Conservation (phyloP, 2,329 filamentous ascomycete species). For the Aspergillus fumigatus region DNA sequence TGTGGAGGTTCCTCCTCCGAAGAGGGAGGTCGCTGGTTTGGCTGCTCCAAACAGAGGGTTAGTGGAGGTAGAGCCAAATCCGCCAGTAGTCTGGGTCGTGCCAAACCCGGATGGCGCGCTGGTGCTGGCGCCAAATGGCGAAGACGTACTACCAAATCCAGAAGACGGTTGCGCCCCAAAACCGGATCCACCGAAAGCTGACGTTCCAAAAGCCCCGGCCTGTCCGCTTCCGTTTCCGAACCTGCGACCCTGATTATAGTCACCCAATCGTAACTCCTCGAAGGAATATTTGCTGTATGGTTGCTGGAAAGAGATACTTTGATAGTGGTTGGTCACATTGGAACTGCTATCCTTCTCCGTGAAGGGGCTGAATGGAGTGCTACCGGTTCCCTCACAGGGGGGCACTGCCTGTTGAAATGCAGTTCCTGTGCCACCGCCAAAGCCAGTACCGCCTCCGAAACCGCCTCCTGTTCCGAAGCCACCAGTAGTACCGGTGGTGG, state of each 20-base stretch:
- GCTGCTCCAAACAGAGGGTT: slow-evolving; percentile 42
- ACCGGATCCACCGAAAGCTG: slow-evolving; percentile 49
- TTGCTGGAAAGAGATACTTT: slow-evolving; percentile 46
- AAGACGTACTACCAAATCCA: slow-evolving; percentile 43
- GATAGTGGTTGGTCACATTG: slow-evolving; percentile 42
- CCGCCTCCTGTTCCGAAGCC: slow-evolving; percentile 28
- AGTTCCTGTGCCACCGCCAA: slow-evolving; percentile 38
- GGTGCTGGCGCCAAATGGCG: slow-evolving; percentile 37
- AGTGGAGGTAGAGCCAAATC: slow-evolving; percentile 30
- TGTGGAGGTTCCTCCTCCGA: slow-evolving; percentile 27
- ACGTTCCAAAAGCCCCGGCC: slow-evolving; percentile 73
- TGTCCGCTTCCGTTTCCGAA: slow-evolving; percentile 79
- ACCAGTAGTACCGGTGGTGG: slow-evolving; percentile 8
- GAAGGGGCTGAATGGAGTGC: slow-evolving; percentile 42
- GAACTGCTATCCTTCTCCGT: slow-evolving; percentile 42
- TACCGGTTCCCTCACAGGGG: slow-evolving; percentile 42
- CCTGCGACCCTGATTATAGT: slow-evolving; percentile 82
- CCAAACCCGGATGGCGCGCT: slow-evolving; percentile 43
- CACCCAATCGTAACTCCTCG: slow-evolving; percentile 74
- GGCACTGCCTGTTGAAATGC: slow-evolving; percentile 39
- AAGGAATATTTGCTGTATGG: slow-evolving; percentile 76
- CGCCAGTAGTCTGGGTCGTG: slow-evolving; percentile 36
- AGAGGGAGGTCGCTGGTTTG: slow-evolving; percentile 40
- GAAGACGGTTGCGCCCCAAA: slow-evolving; percentile 42
- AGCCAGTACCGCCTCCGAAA: slow-evolving; percentile 25